Percentiles rank a stretch among this genome's conserved stretches.
phyloP scores from a whole-genome alignment of 2,329 filamentous ascomycete species.

The Ophiostoma ulmi region DNA sequence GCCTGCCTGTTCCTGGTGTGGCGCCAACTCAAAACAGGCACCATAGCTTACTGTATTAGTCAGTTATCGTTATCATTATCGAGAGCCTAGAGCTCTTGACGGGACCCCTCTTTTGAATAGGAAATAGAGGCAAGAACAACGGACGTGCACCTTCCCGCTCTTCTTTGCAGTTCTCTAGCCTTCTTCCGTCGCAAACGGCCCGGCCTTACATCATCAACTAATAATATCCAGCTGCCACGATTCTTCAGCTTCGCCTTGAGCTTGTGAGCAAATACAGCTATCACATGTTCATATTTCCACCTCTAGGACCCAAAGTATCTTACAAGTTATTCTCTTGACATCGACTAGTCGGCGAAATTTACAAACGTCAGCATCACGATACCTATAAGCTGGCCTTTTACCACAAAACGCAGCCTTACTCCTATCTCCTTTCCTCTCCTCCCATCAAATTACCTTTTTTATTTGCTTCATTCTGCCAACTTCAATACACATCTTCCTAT shows the following conservation, averaged over 20 bases:
- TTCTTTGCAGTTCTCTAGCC: slow-evolving; percentile 23
- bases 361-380: background rate
- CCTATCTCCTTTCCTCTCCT: background rate
- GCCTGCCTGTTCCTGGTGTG: slow-evolving; percentile 19
- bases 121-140: slow-evolving; percentile 17
- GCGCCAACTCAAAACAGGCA: background rate
- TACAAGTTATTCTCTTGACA: background rate
- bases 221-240: background rate
- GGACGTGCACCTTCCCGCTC: background rate
- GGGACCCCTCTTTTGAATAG: slow-evolving; percentile 12
- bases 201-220: background rate
- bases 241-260: background rate
- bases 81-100: slow-evolving; percentile 12
- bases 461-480: background rate
- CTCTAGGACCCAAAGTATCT: background rate
- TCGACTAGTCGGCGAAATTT: background rate
- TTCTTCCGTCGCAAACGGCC: slow-evolving; percentile 18
- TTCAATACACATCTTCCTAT: background rate
- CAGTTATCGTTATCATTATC: slow-evolving; percentile 2
- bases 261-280: background rate
- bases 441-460: too few relatives aligned
- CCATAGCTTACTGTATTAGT: slow-evolving; percentile 12
- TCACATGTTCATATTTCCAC: background rate
- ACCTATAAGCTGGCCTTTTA: background rate
- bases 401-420: background rate